phyloP scores from a whole-genome alignment of 495 filamentous ascomycete genomes.

The Aspergillus cavernicola region DNA sequence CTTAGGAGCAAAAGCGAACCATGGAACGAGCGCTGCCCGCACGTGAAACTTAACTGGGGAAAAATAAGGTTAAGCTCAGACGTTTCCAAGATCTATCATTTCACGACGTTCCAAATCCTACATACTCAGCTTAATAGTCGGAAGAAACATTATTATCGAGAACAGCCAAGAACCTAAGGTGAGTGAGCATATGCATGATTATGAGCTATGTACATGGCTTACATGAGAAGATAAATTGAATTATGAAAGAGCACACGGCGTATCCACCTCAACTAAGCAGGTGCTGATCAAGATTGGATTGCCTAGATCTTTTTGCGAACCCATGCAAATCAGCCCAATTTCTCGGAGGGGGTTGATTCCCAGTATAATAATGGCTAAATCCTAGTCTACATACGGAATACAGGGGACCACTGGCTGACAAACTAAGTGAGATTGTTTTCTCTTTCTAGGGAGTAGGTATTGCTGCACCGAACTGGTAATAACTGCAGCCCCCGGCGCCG shows the following conservation, averaged over 20 bases:
- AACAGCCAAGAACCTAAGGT: no score
- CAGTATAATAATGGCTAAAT: background rate
- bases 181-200: no score
- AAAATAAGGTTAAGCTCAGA: conserved; percentile 28
- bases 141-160: no score
- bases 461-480: background rate
- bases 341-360: no score
- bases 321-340: conserved; percentile 5
- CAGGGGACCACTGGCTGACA: no score
- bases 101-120: no score
- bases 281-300: background rate
- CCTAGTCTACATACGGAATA: background rate
- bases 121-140: no score
- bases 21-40: conserved; percentile 24
- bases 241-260: background rate
- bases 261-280: background rate
- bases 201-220: no score
- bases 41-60: conserved; percentile 16
- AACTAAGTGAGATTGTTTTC: no score
- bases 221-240: no score
- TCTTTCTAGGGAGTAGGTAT: no score
- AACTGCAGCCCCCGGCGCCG: no score
- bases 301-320: background rate
- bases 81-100: conserved; percentile 1
- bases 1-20: conserved; percentile 20